phyloP scores from a whole-genome alignment of 2,329 filamentous ascomycete species.

The Botrytis squamosa region DNA sequence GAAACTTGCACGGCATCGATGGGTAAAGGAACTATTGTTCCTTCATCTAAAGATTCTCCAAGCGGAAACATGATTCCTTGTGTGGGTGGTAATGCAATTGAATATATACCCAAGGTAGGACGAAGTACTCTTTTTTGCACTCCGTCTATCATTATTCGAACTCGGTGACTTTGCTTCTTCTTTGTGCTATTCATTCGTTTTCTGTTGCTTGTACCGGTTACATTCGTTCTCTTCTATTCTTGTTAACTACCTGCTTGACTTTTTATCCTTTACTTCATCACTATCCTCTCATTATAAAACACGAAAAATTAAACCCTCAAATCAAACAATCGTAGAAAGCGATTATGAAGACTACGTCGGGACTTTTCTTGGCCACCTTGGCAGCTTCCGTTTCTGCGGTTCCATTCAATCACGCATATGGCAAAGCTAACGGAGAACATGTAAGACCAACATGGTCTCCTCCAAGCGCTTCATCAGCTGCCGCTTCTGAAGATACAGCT shows the following conservation, averaged over 20 bases:
- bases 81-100: neutral
- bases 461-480: neutral
- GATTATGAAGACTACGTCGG: conserved; percentile 5
- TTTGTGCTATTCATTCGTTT: neutral
- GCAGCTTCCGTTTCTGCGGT: neutral
- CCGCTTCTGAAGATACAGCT: neutral
- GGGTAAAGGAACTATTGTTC: neutral
- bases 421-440: neutral
- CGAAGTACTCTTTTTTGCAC: too few relatives aligned
- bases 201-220: neutral
- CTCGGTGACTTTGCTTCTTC: neutral
- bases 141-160: neutral
- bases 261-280: neutral
- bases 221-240: conserved; percentile 6
- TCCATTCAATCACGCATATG: conserved; percentile 5
- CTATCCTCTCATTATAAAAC: neutral
- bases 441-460: neutral
- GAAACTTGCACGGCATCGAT: neutral
- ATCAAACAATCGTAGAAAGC: too few relatives aligned
- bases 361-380: neutral
- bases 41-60: neutral
- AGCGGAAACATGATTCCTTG: neutral
- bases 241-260: neutral
- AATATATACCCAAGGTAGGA: neutral
- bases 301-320: neutral